Base-by-base conservation (phyloP, 2,329 filamentous ascomycete species). In the Fusarium abutilonis region DNA sequence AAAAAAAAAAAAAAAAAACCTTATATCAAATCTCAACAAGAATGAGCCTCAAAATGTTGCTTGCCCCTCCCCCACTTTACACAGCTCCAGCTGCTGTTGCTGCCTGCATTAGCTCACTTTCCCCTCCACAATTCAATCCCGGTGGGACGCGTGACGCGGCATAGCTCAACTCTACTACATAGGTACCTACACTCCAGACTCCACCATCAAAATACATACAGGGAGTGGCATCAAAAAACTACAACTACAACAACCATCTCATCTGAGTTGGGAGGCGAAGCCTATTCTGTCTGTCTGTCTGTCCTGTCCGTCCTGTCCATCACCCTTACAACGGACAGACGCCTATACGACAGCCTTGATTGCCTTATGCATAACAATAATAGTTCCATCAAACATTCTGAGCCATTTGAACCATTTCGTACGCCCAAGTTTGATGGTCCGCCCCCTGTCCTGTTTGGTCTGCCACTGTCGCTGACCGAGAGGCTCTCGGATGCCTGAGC, bases 81-180 rank as follows among this genome's bases (percentile, higher is more conserved):
- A 44, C 47, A 35, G 21, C 32, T 28, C 21, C 21, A 42, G 31
- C 45, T 32, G 42, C 43, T 49, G 21, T 21, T 50, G 51, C 57
- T 60, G 57, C 57, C 51, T 60, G 57, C 50, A 60, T 55, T 60
- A 43, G 35, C 26, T 40, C 55, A 17, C 17, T 34, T 41, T 13
- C 21, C 23, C 26, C 47, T 42, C 43, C 43, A 32, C 29, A 29
- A 23, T 58, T 8, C 45, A 44, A 44, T 45, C 38, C 41, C 35
- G 40, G 44, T 45, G 28, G 35, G 34, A 59, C 64, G 57, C 64
- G 64, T 67, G 64, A 67, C 61, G 53, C 64, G 64, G 46, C 58
- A 34, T 47, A 56, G 45, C 49, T 66, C 51, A 10, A 1, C 11
- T 10, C 26, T 10, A 10, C 45, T 67, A 35, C 19, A 32, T 38